A percentile compares a stretch with the other conserved stretches of the same genome.
Evolutionary conservation across 179 eudicot genomes (phyloP).

Genomic region (Nepenthes alata): DNA sequence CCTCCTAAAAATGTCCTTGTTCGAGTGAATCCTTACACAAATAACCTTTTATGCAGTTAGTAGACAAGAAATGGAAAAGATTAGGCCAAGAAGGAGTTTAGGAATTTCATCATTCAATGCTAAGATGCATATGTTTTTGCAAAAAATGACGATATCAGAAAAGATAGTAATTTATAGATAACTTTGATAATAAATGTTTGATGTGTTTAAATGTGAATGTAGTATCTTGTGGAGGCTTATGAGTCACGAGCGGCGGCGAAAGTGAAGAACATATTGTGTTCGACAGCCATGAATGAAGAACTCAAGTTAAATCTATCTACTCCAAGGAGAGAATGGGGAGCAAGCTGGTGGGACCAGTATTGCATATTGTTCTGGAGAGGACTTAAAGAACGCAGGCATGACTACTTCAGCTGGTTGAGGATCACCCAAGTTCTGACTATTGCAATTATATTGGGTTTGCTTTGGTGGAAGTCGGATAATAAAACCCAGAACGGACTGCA

Average conservation of each 20-base stretch:
- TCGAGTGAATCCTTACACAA: too few species aligned
- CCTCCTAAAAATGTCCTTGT: too few species aligned
- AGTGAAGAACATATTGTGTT: conserved; percentile 57
- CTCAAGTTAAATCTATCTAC: conserved; percentile 31
- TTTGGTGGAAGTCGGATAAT: conserved; percentile 88
- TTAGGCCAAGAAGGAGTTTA: too few species aligned
- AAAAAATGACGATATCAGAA: too few species aligned
- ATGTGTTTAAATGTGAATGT: not conserved
- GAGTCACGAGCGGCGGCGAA: conserved; percentile 63
- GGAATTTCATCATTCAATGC: too few species aligned
- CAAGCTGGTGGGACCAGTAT: conserved; percentile 84
- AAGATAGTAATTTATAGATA: too few species aligned
- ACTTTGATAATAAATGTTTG: too few species aligned
- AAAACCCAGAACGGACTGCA: conserved; percentile 40
- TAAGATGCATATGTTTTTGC: too few species aligned
- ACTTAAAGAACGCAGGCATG: conserved; percentile 78
- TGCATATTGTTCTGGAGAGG: conserved; percentile 68
- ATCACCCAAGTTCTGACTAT: conserved; percentile 75
- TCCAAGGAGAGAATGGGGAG: conserved; percentile 82
- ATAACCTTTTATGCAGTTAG: not conserved
- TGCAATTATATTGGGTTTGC: conserved; percentile 68
- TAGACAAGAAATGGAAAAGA: too few species aligned
- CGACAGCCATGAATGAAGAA: conserved; percentile 49
- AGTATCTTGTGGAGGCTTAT: conserved; percentile 89
- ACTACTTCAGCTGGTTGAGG: conserved; percentile 91